Conservation (phyloP, 75 land plant species). For the Adiantum capillusveneris region DNA sequence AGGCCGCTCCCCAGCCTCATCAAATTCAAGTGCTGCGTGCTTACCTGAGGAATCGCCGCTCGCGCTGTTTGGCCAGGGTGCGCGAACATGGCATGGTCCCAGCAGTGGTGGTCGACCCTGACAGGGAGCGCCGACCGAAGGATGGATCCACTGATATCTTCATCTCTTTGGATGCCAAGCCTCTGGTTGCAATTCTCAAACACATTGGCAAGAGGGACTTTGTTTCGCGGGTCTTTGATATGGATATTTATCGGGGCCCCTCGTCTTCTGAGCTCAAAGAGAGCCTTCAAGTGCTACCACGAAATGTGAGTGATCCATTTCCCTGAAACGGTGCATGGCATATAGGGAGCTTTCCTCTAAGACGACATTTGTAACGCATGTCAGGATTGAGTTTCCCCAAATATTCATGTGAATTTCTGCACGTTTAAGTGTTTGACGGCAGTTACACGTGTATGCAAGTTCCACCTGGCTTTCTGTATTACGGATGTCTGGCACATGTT, state of each 20-base stretch:
- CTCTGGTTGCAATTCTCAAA: not conserved
- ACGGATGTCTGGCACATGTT: too few relatives aligned
- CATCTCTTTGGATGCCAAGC: not conserved
- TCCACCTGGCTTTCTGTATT: too few relatives aligned
- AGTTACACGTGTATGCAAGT: too few relatives aligned
- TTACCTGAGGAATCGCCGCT: not conserved
- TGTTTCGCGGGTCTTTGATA: not conserved
- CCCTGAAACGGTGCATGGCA: too few relatives aligned
- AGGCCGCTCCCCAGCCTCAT: too few relatives aligned
- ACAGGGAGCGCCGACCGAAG: not conserved
- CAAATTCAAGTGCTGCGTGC: not conserved
- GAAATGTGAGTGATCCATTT: constrained; percentile 3
- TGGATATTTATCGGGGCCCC: not conserved
- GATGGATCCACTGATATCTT: not conserved
- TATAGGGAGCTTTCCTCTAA: too few relatives aligned
- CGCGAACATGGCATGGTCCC: not conserved
- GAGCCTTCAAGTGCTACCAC: constrained; percentile 1
- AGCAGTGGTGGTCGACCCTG: not conserved
- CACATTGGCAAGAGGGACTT: not conserved
- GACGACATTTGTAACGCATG: too few relatives aligned
- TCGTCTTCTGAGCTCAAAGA: not conserved
- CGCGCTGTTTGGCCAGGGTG: not conserved
- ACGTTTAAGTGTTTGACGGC: too few relatives aligned
- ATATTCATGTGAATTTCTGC: too few relatives aligned
- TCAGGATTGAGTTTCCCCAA: too few relatives aligned